phyloP scores from a whole-genome alignment of 2,329 filamentous ascomycete species.

The Diaporthe amygdali region DNA sequence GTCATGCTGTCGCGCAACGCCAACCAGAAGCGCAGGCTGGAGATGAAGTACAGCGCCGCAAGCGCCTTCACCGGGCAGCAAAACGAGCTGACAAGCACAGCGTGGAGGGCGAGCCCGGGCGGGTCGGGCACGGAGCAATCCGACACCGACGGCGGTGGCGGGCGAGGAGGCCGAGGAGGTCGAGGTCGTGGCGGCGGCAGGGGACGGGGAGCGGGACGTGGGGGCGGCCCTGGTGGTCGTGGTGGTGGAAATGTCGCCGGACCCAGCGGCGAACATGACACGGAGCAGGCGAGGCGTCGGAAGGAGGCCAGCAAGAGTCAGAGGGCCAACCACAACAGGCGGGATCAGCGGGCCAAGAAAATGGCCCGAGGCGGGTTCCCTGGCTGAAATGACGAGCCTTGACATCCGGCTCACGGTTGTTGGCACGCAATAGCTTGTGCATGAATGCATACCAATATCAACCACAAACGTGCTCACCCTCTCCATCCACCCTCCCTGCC shows the following conservation, averaged over 20 bases:
- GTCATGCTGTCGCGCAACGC: slow-evolving; percentile 82
- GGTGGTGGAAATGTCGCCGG: slow-evolving; percentile 68
- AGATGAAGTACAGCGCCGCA: slow-evolving; percentile 65
- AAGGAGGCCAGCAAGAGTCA: slow-evolving; percentile 87
- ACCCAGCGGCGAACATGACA: slow-evolving; percentile 71
- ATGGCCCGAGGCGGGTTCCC: slow-evolving; percentile 61
- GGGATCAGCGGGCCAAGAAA: slow-evolving; percentile 71
- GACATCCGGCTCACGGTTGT: neutral
- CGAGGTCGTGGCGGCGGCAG: slow-evolving; percentile 52
- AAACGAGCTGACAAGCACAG: slow-evolving; percentile 65
- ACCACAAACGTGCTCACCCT: neutral
- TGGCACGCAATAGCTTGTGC: neutral
- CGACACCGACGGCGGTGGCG: slow-evolving; percentile 51
- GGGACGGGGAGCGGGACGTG: slow-evolving; percentile 48
- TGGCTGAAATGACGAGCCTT: slow-evolving; percentile 20
- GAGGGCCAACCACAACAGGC: slow-evolving; percentile 84
- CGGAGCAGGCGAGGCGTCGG: slow-evolving; percentile 70
- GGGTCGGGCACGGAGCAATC: slow-evolving; percentile 64
- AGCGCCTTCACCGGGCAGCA: slow-evolving; percentile 68
- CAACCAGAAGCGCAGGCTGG: slow-evolving; percentile 69
- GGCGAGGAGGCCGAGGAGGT: slow-evolving; percentile 51
- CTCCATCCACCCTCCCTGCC: neutral
- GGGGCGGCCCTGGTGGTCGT: slow-evolving; percentile 55
- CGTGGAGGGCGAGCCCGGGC: slow-evolving; percentile 63
- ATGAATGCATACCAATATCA: slow-evolving; percentile 3